Percentiles rank a stretch among this genome's conserved stretches.
Evolutionary conservation across 495 filamentous ascomycete species (phyloP).

Genomic region (Hypoxylon intermedium): DNA sequence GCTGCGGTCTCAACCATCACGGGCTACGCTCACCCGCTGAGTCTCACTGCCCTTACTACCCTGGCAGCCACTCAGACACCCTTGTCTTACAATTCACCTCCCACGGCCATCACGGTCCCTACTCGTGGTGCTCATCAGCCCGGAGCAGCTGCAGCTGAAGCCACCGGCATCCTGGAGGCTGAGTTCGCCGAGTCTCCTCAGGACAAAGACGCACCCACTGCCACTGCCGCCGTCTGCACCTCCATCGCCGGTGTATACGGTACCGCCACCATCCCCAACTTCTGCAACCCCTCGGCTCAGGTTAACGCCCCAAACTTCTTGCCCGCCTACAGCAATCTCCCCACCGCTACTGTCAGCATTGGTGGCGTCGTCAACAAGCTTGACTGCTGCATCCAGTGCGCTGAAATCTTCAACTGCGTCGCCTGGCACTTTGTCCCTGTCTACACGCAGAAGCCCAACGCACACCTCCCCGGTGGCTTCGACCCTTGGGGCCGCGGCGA

Average conservation of each 20-base stretch:
- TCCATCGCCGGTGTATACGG: conserved; percentile 33
- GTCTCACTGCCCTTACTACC: conserved; percentile 26
- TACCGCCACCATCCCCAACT: conserved; percentile 39
- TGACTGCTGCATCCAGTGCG: conserved; percentile 42
- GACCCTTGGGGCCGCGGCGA: conserved; percentile 41
- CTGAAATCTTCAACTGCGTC: conserved; percentile 40
- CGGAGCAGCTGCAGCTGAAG: conserved; percentile 6
- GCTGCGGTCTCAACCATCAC: conserved; percentile 35
- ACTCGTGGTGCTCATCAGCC: neutral
- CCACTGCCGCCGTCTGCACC: conserved; percentile 29
- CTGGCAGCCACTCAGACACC: conserved; percentile 31
- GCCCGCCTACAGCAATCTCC: conserved; percentile 10
- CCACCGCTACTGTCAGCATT: conserved; percentile 35
- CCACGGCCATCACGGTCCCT: conserved; percentile 34
- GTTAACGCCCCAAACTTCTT: conserved; percentile 33
- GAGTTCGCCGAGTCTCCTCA: neutral
- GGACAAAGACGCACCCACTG: conserved; percentile 1
- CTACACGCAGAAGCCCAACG: conserved; percentile 27
- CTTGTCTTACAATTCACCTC: conserved; percentile 34
- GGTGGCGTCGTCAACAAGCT: conserved; percentile 40
- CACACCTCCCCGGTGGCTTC: conserved; percentile 37
- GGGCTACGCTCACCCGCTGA: conserved; percentile 37
- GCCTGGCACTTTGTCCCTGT: conserved; percentile 42
- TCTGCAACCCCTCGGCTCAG: conserved; percentile 39
- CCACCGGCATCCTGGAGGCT: conserved; percentile 2